These are phyloP conservation scores for Phaeosphaeriaceae sp. DNA, from an alignment of 2,329 filamentous ascomycete genomes.

Conservation along the genomic window DNA sequence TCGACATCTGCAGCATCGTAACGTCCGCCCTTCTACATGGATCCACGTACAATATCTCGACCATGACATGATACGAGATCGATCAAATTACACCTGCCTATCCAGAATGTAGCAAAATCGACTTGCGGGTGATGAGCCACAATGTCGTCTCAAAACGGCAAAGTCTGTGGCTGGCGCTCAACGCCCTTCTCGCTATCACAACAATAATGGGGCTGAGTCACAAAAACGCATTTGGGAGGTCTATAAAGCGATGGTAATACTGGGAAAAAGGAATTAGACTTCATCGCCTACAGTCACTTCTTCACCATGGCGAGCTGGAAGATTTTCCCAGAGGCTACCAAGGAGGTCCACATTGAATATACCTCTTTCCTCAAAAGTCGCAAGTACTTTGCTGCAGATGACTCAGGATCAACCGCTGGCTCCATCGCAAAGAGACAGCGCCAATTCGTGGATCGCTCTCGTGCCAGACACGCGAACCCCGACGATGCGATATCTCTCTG, in stretches of 20 bases:
- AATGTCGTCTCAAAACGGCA: not conserved
- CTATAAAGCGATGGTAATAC: not conserved
- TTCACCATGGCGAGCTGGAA: conserved; percentile 25
- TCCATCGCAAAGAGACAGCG: conserved; percentile 24
- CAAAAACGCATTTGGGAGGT: not conserved
- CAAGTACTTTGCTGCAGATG: conserved; percentile 45
- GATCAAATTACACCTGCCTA: not conserved
- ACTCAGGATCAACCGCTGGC: conserved; percentile 37
- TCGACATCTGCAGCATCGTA: not conserved
- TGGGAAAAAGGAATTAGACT: not conserved
- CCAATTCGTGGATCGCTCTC: conserved; percentile 25
- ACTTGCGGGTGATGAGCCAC: not conserved
- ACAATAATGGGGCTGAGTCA: not conserved
- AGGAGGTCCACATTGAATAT: conserved; percentile 14
- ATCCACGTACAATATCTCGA: not conserved
- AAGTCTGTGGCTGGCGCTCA: not conserved
- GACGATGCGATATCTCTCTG: conserved; percentile 27
- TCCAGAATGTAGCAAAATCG: not conserved
- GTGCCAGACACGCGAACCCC: conserved; percentile 8
- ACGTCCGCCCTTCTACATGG: not conserved
- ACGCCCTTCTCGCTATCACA: not conserved
- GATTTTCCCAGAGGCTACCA: conserved; percentile 11
- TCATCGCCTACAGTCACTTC: not conserved
- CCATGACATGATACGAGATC: not conserved
- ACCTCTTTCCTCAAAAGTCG: conserved; percentile 20